Conservation (phyloP, 139 green algal genomes). For the Ostreobium quekettii region DNA sequence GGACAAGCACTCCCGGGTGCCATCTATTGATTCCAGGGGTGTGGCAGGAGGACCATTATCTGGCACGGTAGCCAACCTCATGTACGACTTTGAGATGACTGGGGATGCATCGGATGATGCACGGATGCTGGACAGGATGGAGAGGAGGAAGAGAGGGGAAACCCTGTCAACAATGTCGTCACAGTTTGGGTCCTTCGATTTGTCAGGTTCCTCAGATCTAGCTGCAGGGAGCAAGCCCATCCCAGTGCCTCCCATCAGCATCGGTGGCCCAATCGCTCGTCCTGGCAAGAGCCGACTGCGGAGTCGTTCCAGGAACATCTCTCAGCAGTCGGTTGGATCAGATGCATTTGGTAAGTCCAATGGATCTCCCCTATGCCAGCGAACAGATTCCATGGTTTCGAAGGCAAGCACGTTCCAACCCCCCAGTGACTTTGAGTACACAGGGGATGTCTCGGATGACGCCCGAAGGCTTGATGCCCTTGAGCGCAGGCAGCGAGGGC, state of each 20-base stretch:
- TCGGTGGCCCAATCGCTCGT: not conserved
- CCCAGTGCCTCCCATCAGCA: not conserved
- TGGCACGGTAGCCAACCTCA: no score
- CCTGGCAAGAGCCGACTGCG: not conserved
- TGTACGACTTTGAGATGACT: not conserved
- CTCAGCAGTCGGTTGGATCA: no score
- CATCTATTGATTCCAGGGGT: no score
- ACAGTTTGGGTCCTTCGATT: not conserved
- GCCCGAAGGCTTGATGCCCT: not conserved
- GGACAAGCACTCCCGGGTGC: no score
- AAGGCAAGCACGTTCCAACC: conserved; percentile 5
- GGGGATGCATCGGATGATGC: not conserved
- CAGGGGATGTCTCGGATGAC: not conserved
- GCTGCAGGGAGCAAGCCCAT: not conserved
- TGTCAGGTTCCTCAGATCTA: not conserved
- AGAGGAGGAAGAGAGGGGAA: not conserved
- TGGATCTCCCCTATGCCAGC: not conserved
- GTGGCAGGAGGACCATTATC: no score
- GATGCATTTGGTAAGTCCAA: no score
- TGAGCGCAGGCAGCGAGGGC: no score
- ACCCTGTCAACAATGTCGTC: not conserved
- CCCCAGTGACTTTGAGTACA: conserved; percentile 4
- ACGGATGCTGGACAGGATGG: not conserved
- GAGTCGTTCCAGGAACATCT: no score
- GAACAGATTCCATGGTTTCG: not conserved